Evolutionary conservation across 371 early-diverging fungal genomes (phyloP), one percentile per base, ranked within the genome.

Genomic region (Apophysomyces elegans): DNA sequence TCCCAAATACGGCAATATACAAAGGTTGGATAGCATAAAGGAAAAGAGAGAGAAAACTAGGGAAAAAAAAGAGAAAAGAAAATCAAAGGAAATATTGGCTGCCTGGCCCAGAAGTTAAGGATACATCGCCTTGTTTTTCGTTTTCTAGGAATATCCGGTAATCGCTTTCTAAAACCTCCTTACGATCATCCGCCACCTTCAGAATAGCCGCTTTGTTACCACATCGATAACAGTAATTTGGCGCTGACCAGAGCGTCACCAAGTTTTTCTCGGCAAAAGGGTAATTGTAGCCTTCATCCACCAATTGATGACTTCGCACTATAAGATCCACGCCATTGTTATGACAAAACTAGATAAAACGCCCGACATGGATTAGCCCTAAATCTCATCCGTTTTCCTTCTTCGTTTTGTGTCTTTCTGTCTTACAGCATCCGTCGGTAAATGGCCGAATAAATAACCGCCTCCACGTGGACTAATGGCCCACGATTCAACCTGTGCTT

Each of bases 181-280:
- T 74, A 87, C 86, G 92, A 96, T 91, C 72, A 12, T 82, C 83
- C 16, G 76, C 75, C 32, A 99, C 90, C 71, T 98, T 95, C 57
- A 99, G 80, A 66, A 99, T 95, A 21, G 96, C 91, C 14, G 99
- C 99, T 46, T 99, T 94, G 80, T 99, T 99, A 12, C 97, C 99
- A 72, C 99, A 99, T 58, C 99, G 90, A 78, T 99, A 99, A 83
- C 99, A 99, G 79, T 99, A 99, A 81, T 97, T 99, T 21, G 99
- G 99, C 37, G 99, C 99, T 16, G 96, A 96, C 96, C 99, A 99
- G 56, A 99, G 94, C 5, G 99, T 99, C n/a, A 99, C 99, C 67
- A 99, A 86, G 62, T 93, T 91, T 65, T 95, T 91, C 63, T 96
- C 95, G 16, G 93, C 91, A 80, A 98, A 99, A 88, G 95, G 96